These are phyloP conservation scores for Clitocybe nebularis DNA, from an alignment of 1,284 basidiomycete genomes.

Conservation along the genomic window DNA sequence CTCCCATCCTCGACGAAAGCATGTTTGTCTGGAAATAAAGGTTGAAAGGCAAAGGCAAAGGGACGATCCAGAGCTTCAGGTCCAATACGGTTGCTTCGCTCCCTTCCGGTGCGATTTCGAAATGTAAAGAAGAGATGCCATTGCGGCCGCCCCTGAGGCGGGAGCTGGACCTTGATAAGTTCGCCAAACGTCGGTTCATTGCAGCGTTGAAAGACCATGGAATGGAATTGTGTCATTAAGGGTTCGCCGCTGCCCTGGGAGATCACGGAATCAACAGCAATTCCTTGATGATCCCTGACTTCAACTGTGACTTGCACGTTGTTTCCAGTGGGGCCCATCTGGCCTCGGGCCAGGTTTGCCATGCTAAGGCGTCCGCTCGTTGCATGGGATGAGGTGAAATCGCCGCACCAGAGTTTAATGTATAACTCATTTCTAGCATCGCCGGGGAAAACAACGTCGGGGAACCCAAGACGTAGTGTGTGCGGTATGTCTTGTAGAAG, in stretches of 20 bases:
- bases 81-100: conserved; percentile 38
- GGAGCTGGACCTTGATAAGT: conserved; percentile 84
- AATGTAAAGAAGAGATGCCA: conserved; percentile 97
- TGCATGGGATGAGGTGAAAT: conserved; percentile 60
- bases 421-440: conserved; percentile 93
- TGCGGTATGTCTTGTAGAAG: conserved; percentile 81
- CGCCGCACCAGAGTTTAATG: conserved; percentile 90
- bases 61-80: conserved; percentile 59
- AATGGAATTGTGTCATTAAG: conserved; percentile 77
- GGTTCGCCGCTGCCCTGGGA: conserved; percentile 86
- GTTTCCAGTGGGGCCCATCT: conserved; percentile 47
- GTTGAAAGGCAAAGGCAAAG: conserved; percentile 92
- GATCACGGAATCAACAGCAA: conserved; percentile 71
- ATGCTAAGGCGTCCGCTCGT: conserved; percentile 56
- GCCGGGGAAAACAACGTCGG: conserved; percentile 94
- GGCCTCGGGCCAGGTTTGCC: conserved; percentile 55
- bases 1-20: conserved; percentile 91
- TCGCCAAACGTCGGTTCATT: conserved; percentile 91
- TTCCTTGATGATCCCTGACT: conserved; percentile 76
- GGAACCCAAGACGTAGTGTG: conserved; percentile 90
- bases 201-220: conserved; percentile 85
- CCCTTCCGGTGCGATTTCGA: conserved; percentile 67
- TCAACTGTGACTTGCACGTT: conserved; percentile 92
- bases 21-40: conserved; percentile 75
- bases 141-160: conserved; percentile 63